Base-by-base conservation (phyloP, 371 early-diverging fungal genomes). In the Gilbertella persicaria region DNA sequence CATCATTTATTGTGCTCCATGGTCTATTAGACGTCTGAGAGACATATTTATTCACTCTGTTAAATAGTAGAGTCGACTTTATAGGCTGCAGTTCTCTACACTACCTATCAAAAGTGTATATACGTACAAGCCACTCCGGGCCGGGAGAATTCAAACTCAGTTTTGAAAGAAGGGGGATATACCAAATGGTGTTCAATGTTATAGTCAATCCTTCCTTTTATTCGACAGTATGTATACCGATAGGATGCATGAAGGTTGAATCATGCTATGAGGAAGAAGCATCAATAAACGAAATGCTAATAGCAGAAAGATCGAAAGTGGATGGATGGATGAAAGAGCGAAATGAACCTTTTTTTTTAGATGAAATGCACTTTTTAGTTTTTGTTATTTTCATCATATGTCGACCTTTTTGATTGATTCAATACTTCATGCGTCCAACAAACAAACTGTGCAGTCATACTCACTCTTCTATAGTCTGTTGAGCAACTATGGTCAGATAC, bases 401-500 rank as follows among this genome's bases (percentile, higher is more conserved):
- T 33, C 33, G n/a, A n/a, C n/a, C n/a, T n/a, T n/a, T n/a, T n/a
- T n/a, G n/a, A n/a, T n/a, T 44, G 13, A 20, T 26, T 28, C 44
- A 44, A 20, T 28, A n/a, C 14, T 44, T 28, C 8, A 44, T 28
- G 14, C 20, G 4, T 16, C 13, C 17, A 16, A 14, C 14, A 33
- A 8, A 10, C 33, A 2, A 33, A 44, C 26, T n/a, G n/a, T n/a
- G n/a, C n/a, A n/a, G n/a, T n/a, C n/a, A n/a, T n/a, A n/a, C n/a
- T n/a, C n/a, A n/a, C 16, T n/a, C n/a, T 17, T 38, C 8, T 19
- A 16, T 36, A 60, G 54, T 53, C 43, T 49, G 52, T 57, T 53
- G 50, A 60, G 45, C 54, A 64, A 64, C 47, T 53, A 81, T 81
- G 81, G 81, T 78, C 60, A 76, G 75, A 76, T 81, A 81, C 72